These are phyloP conservation scores for Allomyces javanicus DNA, from an alignment of 192 early-diverging fungal species.

Conservation along the genomic window DNA sequence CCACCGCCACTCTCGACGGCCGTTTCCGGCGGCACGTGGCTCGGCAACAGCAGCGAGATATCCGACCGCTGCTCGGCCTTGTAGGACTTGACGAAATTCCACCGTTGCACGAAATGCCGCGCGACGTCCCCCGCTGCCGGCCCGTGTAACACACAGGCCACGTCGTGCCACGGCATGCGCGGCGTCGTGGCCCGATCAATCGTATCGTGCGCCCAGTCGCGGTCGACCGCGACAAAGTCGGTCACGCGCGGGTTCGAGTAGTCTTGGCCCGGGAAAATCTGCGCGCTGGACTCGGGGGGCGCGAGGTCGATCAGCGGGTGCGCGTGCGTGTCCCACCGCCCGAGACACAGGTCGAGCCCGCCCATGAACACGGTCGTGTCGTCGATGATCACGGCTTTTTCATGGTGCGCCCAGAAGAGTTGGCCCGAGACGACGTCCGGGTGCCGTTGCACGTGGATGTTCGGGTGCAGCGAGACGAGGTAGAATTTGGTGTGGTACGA, in stretches of 20 bases:
- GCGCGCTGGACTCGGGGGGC: conserved; percentile 7
- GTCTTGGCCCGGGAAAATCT: conserved; percentile 51
- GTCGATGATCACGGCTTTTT: conserved; percentile 66
- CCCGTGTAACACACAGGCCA: conserved; percentile 59
- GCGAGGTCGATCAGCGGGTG: conserved; percentile 51
- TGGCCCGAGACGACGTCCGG: conserved; percentile 51
- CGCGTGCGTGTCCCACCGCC: conserved; percentile 62
- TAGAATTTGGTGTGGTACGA: conserved; percentile 52
- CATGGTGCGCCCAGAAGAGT: conserved; percentile 67
- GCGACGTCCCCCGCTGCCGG: conserved; percentile 59
- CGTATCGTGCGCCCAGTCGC: conserved; percentile 7
- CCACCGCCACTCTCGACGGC: too few relatives aligned
- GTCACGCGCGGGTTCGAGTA: conserved; percentile 70
- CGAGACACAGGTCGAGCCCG: conserved; percentile 70
- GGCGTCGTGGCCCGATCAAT: conserved; percentile 24
- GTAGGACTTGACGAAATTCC: conserved; percentile 60
- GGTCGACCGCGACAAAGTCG: conserved; percentile 43
- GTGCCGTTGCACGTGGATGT: conserved; percentile 45
- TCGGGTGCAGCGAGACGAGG: conserved; percentile 18
- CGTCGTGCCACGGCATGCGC: conserved; percentile 81
- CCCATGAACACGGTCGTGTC: conserved; percentile 64
- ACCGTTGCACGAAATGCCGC: conserved; percentile 65
- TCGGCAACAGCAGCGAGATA: too few relatives aligned
- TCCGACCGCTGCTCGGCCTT: too few relatives aligned
- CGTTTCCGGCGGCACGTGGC: too few relatives aligned